Conservation (phyloP, 73 alveolate genomes). For the Strombidium stylifer region DNA sequence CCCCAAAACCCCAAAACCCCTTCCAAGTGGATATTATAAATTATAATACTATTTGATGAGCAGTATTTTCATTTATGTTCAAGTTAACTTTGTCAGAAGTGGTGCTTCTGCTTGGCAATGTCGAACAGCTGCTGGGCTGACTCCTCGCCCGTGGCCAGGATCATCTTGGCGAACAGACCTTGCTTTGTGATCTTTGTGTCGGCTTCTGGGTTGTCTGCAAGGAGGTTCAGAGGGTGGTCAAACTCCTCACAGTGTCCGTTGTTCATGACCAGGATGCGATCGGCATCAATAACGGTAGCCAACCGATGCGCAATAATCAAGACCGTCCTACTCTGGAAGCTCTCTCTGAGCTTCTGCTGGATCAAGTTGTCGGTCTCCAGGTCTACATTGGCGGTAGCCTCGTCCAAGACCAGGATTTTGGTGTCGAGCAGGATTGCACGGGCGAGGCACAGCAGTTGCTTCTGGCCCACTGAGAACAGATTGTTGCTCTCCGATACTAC, state of each 20-base stretch:
- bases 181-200: slow-evolving; percentile 8
- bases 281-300: slow-evolving; percentile 67
- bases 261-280: slow-evolving; percentile 56
- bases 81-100: too few species aligned
- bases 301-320: slow-evolving; percentile 69
- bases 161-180: slow-evolving; percentile 57
- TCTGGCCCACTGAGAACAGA: slow-evolving; percentile 35
- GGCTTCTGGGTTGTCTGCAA: not conserved
- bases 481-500: too few species aligned
- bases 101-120: not conserved
- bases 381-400: slow-evolving; percentile 26
- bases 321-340: slow-evolving; percentile 1
- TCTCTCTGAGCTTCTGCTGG: slow-evolving; percentile 8
- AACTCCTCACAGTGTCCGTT: slow-evolving; percentile 57
- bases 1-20: too few species aligned
- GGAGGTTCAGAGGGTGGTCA: slow-evolving; percentile 16
- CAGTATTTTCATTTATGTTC: too few species aligned
- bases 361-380: slow-evolving; percentile 3
- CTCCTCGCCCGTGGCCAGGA: not conserved
- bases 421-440: slow-evolving; percentile 13
- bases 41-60: too few species aligned
- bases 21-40: too few species aligned
- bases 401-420: slow-evolving; percentile 15
- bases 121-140: not conserved
- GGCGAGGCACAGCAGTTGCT: slow-evolving; percentile 33